phyloP scores from a whole-genome alignment of 2,329 filamentous ascomycete species.

The Paracoccidioides lutzii region DNA sequence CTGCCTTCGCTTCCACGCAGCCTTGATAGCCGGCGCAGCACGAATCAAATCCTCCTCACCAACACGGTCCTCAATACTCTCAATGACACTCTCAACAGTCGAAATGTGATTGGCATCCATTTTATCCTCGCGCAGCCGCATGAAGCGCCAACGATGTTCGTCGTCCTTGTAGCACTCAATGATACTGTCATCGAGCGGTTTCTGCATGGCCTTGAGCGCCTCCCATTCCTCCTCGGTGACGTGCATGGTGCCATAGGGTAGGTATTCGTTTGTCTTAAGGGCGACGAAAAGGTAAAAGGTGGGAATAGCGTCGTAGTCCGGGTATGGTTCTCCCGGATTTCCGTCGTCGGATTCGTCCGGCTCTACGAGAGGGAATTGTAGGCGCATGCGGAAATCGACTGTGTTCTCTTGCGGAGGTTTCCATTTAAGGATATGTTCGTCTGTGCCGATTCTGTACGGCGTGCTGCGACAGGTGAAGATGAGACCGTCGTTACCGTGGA shows the following conservation, averaged over 20 bases:
- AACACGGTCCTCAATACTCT: slow-evolving; percentile 78
- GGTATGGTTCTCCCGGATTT: slow-evolving; percentile 52
- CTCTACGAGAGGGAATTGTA: slow-evolving; percentile 61
- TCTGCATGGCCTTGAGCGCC: slow-evolving; percentile 55
- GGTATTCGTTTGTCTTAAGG: slow-evolving; percentile 52
- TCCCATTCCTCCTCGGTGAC: slow-evolving; percentile 75
- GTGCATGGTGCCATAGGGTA: slow-evolving; percentile 53
- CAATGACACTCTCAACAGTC: slow-evolving; percentile 73
- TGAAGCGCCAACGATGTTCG: slow-evolving; percentile 65
- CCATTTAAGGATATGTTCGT: slow-evolving; percentile 93
- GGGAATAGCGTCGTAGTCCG: slow-evolving; percentile 71
- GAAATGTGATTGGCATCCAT: slow-evolving; percentile 75
- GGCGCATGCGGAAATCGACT: slow-evolving; percentile 72
- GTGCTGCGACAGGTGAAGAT: slow-evolving; percentile 94
- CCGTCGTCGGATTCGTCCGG: slow-evolving; percentile 52
- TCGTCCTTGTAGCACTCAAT: slow-evolving; percentile 81
- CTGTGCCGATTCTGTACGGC: slow-evolving; percentile 78
- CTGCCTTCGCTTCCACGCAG: slow-evolving; percentile 61
- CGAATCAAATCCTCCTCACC: slow-evolving; percentile 66
- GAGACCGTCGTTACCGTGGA: slow-evolving; percentile 86
- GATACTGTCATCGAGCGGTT: slow-evolving; percentile 73
- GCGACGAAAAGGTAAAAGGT: slow-evolving; percentile 59
- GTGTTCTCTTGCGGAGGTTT: slow-evolving; percentile 93
- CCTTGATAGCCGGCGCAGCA: slow-evolving; percentile 57
- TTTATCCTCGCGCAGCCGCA: slow-evolving; percentile 89